These are phyloP conservation scores for Phaffia australis DNA, from an alignment of 768 basidiomycete species.

Conservation along the genomic window DNA sequence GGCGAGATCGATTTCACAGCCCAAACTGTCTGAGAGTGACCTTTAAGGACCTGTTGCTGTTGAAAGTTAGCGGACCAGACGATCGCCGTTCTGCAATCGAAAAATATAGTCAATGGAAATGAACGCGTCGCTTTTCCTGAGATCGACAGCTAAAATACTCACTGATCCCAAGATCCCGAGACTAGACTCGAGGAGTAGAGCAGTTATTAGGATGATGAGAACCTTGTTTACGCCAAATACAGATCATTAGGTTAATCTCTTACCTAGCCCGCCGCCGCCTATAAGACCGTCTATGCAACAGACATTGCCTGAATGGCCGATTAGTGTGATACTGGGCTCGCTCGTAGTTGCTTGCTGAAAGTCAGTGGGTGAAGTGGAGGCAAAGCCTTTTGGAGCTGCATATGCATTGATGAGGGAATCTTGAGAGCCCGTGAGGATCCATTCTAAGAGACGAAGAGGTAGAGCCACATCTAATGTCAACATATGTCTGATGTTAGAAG, in stretches of 20 bases:
- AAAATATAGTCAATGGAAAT: neutral
- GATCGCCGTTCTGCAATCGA: slow-evolving; percentile 66
- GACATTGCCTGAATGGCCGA: slow-evolving; percentile 85
- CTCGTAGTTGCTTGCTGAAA: slow-evolving; percentile 50
- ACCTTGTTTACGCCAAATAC: neutral
- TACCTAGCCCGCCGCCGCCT: slow-evolving; percentile 52
- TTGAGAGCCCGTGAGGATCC: slow-evolving; percentile 75
- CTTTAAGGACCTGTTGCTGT: slow-evolving; percentile 60
- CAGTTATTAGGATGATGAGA: neutral
- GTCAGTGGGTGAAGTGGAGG: slow-evolving; percentile 34
- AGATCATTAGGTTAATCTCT: neutral
- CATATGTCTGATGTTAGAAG: slow-evolving; percentile 12
- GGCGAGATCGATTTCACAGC: slow-evolving; percentile 59
- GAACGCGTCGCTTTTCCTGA: neutral
- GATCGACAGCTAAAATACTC: slow-evolving; percentile 24
- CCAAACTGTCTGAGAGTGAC: slow-evolving; percentile 88
- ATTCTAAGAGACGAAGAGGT: slow-evolving; percentile 48
- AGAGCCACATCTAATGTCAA: slow-evolving; percentile 7
- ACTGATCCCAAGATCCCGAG: slow-evolving; percentile 98
- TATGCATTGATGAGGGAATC: slow-evolving; percentile 77
- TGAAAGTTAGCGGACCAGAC: slow-evolving; percentile 49
- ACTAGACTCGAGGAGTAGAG: slow-evolving; percentile 34
- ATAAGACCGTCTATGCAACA: slow-evolving; percentile 66
- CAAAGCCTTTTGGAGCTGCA: slow-evolving; percentile 30
- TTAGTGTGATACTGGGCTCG: slow-evolving; percentile 67